These are phyloP conservation scores for Funneliformis mosseae DNA, from an alignment of 192 early-diverging fungal species.

Conservation along the genomic window DNA sequence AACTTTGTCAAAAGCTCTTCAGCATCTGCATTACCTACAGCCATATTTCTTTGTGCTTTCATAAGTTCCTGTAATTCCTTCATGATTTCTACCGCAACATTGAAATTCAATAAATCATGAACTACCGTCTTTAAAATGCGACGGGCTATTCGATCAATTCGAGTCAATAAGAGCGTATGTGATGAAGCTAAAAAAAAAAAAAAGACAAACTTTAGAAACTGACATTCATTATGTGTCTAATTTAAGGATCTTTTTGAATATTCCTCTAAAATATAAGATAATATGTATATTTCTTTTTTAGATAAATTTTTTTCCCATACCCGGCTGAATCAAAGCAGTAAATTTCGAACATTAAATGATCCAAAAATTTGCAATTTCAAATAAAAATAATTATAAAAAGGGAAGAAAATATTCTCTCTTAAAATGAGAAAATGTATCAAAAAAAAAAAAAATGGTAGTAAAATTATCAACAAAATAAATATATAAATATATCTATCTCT, in stretches of 20 bases:
- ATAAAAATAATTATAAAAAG: neutral
- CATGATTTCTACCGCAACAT: conserved; percentile 64
- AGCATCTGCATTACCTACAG: conserved; percentile 61
- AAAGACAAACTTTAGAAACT: neutral
- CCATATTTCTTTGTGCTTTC: conserved; percentile 58
- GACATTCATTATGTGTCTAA: neutral
- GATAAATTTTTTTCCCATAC: neutral
- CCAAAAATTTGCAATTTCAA: neutral
- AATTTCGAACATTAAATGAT: neutral
- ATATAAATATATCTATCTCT: no score
- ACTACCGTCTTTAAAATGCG: conserved; percentile 59
- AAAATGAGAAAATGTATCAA: neutral
- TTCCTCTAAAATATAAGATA: no score
- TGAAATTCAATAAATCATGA: conserved; percentile 45
- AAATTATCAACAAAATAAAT: neutral
- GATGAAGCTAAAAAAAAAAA: conserved; percentile 43
- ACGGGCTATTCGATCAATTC: conserved; percentile 57
- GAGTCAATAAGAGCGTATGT: conserved; percentile 52
- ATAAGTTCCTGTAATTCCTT: conserved; percentile 59
- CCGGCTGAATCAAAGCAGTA: neutral
- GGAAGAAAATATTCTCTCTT: neutral
- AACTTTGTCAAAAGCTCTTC: conserved; percentile 63
- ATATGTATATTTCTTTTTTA: neutral
- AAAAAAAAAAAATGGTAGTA: neutral
- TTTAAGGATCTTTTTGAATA: no score